A percentile compares a stretch with the other conserved stretches of the same genome.
Conservation (phyloP, 2,329 filamentous ascomycete species). For the Aspergillus brunneoviolaceus region DNA sequence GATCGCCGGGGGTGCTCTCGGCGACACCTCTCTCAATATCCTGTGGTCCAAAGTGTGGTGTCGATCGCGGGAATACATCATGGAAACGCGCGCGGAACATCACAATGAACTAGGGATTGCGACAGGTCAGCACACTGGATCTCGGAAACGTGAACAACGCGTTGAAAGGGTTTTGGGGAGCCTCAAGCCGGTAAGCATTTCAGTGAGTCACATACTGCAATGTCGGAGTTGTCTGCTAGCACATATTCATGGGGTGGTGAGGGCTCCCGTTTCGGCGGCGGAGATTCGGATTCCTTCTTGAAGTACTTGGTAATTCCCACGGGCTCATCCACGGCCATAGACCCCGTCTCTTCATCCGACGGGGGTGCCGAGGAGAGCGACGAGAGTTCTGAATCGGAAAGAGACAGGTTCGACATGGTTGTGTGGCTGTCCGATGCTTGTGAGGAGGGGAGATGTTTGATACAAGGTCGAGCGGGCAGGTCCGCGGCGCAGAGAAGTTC, state of each 20-base stretch:
- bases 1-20: slow-evolving; percentile 74
- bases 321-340: slow-evolving; percentile 41
- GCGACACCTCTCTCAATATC: slow-evolving; percentile 87
- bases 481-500: slow-evolving; percentile 26
- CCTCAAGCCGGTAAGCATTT: slow-evolving; percentile 38
- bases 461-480: slow-evolving; percentile 15
- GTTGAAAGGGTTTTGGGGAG: slow-evolving; percentile 15
- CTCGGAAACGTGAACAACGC: slow-evolving; percentile 32
- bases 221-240: slow-evolving; percentile 84
- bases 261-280: slow-evolving; percentile 74
- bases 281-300: slow-evolving; percentile 51
- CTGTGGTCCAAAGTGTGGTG: slow-evolving; percentile 88
- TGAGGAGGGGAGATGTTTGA: not conserved
- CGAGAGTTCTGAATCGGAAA: slow-evolving; percentile 58
- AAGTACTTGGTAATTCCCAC: slow-evolving; percentile 50
- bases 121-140: slow-evolving; percentile 35
- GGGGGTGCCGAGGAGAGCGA: slow-evolving; percentile 60
- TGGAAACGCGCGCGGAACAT: slow-evolving; percentile 95
- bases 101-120: slow-evolving; percentile 75
- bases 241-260: slow-evolving; percentile 90
- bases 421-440: slow-evolving; percentile 26
- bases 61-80: slow-evolving; percentile 82
- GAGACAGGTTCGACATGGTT: slow-evolving; percentile 42
- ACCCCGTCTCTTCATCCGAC: slow-evolving; percentile 56
- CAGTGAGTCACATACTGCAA: slow-evolving; percentile 69